These are phyloP conservation scores for Rhizoclosmatium sp. DNA, from an alignment of 192 early-diverging fungal species.

Conservation along the genomic window DNA sequence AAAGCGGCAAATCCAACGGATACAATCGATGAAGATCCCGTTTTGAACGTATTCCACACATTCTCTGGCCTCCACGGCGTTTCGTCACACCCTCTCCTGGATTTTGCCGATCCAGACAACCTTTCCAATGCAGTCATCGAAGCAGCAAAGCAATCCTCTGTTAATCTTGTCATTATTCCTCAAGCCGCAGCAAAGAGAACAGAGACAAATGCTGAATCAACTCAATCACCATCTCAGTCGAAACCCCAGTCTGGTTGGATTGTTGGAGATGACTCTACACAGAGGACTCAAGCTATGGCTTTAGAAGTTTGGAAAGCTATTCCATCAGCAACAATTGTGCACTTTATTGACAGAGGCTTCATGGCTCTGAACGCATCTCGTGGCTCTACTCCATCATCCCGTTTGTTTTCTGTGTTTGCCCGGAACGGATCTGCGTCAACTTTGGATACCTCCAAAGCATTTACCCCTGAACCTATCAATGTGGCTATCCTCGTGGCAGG, in stretches of 20 bases:
- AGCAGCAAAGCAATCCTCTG: constrained; percentile 10
- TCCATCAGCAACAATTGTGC: neutral
- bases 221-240: neutral
- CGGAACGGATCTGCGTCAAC: too few species aligned
- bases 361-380: neutral
- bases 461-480: neutral
- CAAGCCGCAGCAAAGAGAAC: constrained; percentile 2
- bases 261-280: neutral
- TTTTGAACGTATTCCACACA: constrained; percentile 34
- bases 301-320: neutral
- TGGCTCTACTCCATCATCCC: neutral
- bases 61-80: constrained; percentile 22
- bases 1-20: constrained; percentile 8
- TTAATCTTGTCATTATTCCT: constrained; percentile 23
- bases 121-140: constrained; percentile 1
- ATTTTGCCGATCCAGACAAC: neutral
- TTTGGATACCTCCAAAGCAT: too few species aligned
- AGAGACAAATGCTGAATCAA: neutral
- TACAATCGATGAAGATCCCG: constrained; percentile 18
- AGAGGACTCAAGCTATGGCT: neutral
- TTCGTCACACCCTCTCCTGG: constrained; percentile 5
- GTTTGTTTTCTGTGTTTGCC: neutral
- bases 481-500: neutral
- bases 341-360: constrained; percentile 28
- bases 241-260: neutral